Percentiles rank a stretch among this genome's conserved stretches.
These are phyloP conservation scores for Ophiostoma perfectum DNA, from an alignment of 2,329 filamentous ascomycete species.

Conservation along the genomic window DNA sequence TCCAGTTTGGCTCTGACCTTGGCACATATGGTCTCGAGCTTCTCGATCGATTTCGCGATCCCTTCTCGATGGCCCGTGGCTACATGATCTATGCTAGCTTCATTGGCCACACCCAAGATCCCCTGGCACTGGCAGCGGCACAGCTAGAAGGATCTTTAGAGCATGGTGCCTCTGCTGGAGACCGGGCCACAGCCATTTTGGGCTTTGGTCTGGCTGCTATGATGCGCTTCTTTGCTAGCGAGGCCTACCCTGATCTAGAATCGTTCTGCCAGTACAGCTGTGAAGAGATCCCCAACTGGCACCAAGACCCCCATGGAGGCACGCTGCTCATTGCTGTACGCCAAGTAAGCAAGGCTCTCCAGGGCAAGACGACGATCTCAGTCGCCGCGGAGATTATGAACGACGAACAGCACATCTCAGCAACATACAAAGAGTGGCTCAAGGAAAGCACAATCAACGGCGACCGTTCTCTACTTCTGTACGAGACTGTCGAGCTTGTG, in stretches of 20 bases:
- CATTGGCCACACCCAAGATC: conserved; percentile 62
- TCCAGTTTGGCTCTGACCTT: conserved; percentile 61
- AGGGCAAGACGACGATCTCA: conserved; percentile 61
- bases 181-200: conserved; percentile 65
- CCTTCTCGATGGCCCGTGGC: conserved; percentile 62
- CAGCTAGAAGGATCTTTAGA: conserved; percentile 63
- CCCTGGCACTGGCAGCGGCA: conserved; percentile 52
- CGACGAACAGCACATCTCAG: conserved; percentile 60
- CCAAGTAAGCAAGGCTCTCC: conserved; percentile 63
- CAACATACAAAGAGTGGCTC: conserved; percentile 56
- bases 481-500: conserved; percentile 62
- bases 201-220: conserved; percentile 63
- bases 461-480: conserved; percentile 60
- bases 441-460: conserved; percentile 50
- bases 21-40: conserved; percentile 59
- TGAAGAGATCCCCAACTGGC: conserved; percentile 68
- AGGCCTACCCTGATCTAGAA: conserved; percentile 65
- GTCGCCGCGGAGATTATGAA: conserved; percentile 55
- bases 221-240: conserved; percentile 63
- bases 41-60: conserved; percentile 57
- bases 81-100: conserved; percentile 65
- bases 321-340: conserved; percentile 60
- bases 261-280: conserved; percentile 65
- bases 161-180: conserved; percentile 59
- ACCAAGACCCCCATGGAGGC: conserved; percentile 64